Evolutionary conservation across 495 filamentous ascomycete species (phyloP), one percentile per base, ranked within the genome.

Genomic region (Podospora appendiculata): DNA sequence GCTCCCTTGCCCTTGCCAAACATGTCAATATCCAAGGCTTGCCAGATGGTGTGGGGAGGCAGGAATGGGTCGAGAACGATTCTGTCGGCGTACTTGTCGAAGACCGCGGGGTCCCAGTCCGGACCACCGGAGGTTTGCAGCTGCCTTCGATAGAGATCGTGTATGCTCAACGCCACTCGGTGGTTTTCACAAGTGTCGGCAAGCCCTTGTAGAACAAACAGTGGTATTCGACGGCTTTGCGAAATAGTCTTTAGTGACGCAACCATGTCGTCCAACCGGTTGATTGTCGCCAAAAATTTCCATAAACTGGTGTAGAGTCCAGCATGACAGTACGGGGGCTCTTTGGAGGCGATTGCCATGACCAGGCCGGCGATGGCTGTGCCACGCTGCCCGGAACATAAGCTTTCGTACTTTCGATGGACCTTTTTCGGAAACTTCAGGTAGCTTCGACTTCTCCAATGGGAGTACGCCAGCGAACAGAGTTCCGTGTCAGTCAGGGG

Each of bases 371-470:
- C 60, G 4, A 71, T 46, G 10, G 55, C 59, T 17, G 39, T 54
- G 10, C 59, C 55, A 16, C 59, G 55, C 33, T 53, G 19, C 7
- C 43, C 44, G 2, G 39, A 32, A 41, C 45, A 45, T 10, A 44
- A 19, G 13, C 10, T 9, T 14, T 60, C 38, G 8, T 61, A 56
- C 11, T 33, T 12, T 4, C 38, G 45, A 11, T 41, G 12, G n/a
- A 56, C 12, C 14, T 25, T 38, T 14, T 16, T 18, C 5, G 18
- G 41, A 4, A 12, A 35, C 13, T n/a, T 32, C 32, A 64, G 41
- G 34, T 61, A 60, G 10, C 58, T 50, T 12, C 60, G 59, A 32
- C 62, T 69, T 8, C 14, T 14, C 66, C 66, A 68, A 33, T 68
- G 65, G 7, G 49, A 44, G 9, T 64, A 8, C 6, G 64, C 40